These are phyloP conservation scores for Gossypium bickii DNA, from an alignment of 345 rosid genomes.

Conservation along the genomic window DNA sequence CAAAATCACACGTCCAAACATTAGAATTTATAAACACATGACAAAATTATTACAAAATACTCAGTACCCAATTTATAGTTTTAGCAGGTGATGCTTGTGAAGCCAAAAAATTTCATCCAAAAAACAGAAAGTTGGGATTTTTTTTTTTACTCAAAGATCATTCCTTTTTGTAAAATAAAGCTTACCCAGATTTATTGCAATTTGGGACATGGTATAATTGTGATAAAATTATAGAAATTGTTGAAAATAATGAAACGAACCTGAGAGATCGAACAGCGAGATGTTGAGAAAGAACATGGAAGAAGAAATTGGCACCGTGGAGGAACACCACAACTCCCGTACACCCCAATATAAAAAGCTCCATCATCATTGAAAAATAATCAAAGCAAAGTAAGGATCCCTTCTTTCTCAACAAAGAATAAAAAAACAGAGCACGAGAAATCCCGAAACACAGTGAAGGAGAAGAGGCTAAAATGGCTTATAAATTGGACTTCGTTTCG, in stretches of 20 bases:
- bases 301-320: slow-evolving; percentile 61
- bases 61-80: background rate
- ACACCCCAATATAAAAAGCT: slow-evolving; percentile 48
- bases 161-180: background rate
- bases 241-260: slow-evolving; percentile 4
- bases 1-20: background rate
- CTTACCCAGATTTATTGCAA: background rate
- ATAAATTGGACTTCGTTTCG: background rate
- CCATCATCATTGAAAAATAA: slow-evolving; percentile 33
- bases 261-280: slow-evolving; percentile 51
- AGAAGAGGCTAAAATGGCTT: background rate
- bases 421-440: background rate
- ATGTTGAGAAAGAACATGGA: slow-evolving; percentile 49
- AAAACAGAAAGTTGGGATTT: background rate
- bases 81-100: background rate
- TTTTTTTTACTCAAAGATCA: background rate
- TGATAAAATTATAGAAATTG: background rate
- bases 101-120: background rate
- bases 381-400: background rate
- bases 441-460: background rate
- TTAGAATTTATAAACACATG: background rate
- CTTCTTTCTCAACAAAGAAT: background rate
- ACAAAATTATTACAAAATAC: background rate
- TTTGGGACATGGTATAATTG: too few species aligned
- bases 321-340: slow-evolving; percentile 57